A percentile compares a stretch with the other conserved stretches of the same genome.
Conservation (phyloP, 208 protist species). For the Entamoeba histolytica region DNA sequence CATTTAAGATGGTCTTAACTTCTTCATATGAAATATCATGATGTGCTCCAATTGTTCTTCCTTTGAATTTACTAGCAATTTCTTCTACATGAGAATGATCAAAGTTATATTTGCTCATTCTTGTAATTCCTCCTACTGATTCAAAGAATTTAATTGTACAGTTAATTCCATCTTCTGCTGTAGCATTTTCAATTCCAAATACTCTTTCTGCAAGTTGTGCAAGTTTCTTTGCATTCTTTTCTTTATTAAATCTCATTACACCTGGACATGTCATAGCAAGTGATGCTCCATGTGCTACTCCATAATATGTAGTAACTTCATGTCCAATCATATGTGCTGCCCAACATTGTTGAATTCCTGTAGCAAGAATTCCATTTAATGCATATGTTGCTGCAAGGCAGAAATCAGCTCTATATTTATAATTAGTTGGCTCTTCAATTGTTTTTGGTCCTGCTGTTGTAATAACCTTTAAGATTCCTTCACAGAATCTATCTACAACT, state of each 20-base stretch:
- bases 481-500: not conserved
- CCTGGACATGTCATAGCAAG: not conserved
- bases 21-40: not conserved
- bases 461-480: not conserved
- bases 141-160: not conserved
- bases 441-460: not conserved
- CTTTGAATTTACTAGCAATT: not conserved
- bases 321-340: conserved; percentile 3
- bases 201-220: not conserved
- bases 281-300: not conserved
- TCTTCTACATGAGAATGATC: not conserved
- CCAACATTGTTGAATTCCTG: not conserved
- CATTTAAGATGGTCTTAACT: not conserved
- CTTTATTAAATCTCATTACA: not conserved
- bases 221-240: not conserved
- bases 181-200: not conserved
- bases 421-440: not conserved
- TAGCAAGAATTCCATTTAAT: not conserved
- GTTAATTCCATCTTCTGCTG: not conserved
- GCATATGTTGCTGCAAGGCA: conserved; percentile 8
- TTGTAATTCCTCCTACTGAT: not conserved
- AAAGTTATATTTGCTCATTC: not conserved
- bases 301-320: not conserved
- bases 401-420: not conserved
- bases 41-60: not conserved